Percentiles rank a stretch among this genome's conserved stretches.
phyloP scores from a whole-genome alignment of 257 asterid genomes.

The Apocynum venetum region DNA sequence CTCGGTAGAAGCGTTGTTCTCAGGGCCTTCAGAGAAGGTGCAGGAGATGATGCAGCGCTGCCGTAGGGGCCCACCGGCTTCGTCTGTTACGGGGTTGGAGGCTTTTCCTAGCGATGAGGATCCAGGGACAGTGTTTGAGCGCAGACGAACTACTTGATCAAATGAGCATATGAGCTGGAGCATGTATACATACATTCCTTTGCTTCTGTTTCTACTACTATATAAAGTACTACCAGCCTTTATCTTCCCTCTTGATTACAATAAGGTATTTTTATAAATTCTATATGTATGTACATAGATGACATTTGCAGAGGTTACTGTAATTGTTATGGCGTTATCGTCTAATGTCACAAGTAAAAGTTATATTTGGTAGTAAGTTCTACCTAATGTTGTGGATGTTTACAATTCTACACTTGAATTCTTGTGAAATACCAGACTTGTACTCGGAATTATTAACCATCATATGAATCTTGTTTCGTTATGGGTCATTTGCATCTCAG shows the following conservation, averaged over 20 bases:
- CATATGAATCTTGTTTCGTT: not conserved
- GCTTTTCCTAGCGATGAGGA: constrained; percentile 57
- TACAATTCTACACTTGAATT: not conserved
- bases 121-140: constrained; percentile 66
- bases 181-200: not conserved
- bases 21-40: constrained; percentile 71
- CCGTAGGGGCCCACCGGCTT: constrained; percentile 84
- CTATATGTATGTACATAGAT: not conserved
- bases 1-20: constrained; percentile 80
- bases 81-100: constrained; percentile 69
- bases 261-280: not conserved
- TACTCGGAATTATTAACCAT: not conserved
- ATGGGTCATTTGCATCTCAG: too few species aligned
- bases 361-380: not conserved
- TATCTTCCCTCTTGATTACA: not conserved
- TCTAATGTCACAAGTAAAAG: not conserved
- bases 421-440: not conserved
- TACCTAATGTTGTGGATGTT: too few species aligned
- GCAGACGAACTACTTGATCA: constrained; percentile 63
- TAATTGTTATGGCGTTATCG: too few species aligned
- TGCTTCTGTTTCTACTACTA: not conserved
- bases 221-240: not conserved
- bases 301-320: not conserved
- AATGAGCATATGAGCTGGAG: constrained; percentile 7
- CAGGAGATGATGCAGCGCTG: constrained; percentile 93